Evolutionary conservation across 768 basidiomycete genomes (phyloP).

Genomic region (Rhizopogon roseolus): DNA sequence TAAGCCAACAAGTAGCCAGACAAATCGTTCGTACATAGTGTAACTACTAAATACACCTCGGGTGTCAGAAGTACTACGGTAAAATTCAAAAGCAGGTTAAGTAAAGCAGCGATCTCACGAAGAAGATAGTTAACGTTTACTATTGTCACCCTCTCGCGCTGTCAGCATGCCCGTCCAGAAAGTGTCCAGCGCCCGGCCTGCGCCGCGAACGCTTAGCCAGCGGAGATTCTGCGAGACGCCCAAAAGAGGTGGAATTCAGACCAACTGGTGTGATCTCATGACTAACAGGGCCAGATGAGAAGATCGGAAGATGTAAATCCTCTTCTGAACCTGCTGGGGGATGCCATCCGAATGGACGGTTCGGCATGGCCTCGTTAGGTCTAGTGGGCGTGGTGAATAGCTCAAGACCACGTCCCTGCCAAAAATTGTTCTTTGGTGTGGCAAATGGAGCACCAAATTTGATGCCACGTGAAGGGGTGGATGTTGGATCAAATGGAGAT

Average conservation of each 20-base stretch:
- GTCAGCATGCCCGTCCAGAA: not conserved
- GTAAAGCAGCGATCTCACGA: not conserved
- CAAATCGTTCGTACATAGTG: not conserved
- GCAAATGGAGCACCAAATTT: constrained; percentile 53
- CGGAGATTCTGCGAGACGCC: constrained; percentile 24
- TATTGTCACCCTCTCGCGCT: constrained; percentile 1
- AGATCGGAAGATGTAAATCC: constrained; percentile 13
- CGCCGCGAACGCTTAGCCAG: constrained; percentile 24
- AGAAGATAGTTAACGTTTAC: not conserved
- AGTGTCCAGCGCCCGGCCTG: constrained; percentile 3
- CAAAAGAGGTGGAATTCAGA: constrained; percentile 23
- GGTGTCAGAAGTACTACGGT: not conserved
- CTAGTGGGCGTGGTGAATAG: constrained; percentile 53
- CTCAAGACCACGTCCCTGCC: constrained; percentile 37
- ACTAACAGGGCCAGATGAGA: constrained; percentile 7
- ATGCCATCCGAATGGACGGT: constrained; percentile 8
- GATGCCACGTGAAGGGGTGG: constrained; percentile 78
- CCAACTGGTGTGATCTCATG: constrained; percentile 56
- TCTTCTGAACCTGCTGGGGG: constrained; percentile 18
- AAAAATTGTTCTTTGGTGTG: constrained; percentile 57
- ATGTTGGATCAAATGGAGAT: constrained; percentile 69
- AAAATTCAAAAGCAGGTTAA: not conserved
- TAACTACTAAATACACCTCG: too few species aligned
- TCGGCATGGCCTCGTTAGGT: constrained; percentile 17
- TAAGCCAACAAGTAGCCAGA: too few species aligned